These are phyloP conservation scores for Populus nigra DNA, from an alignment of 345 rosid species.

Conservation along the genomic window DNA sequence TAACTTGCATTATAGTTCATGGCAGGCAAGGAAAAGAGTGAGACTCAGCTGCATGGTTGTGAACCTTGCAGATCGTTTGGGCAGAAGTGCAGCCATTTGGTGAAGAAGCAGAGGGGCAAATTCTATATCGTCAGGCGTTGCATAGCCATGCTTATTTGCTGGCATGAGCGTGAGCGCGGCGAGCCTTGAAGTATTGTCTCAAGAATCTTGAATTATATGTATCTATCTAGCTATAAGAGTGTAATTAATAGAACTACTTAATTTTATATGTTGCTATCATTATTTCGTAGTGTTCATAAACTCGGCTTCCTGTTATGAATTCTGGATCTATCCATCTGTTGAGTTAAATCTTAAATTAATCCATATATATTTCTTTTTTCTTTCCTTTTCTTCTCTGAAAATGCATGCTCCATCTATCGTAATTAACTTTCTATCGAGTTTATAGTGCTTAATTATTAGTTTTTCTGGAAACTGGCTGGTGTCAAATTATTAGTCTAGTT, in stretches of 20 bases:
- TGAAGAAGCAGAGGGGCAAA: slow-evolving; percentile 72
- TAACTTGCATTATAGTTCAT: background rate
- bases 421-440: too few species aligned
- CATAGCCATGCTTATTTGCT: slow-evolving; percentile 71
- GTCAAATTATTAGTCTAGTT: too few species aligned
- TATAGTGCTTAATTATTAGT: too few species aligned
- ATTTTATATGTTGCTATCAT: too few species aligned
- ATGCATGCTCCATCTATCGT: background rate
- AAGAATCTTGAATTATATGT: background rate
- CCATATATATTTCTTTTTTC: too few species aligned
- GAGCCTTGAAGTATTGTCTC: background rate
- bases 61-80: slow-evolving; percentile 57
- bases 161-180: slow-evolving; percentile 44
- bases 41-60: slow-evolving; percentile 25
- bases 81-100: slow-evolving; percentile 68
- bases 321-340: background rate
- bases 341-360: background rate
- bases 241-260: slow-evolving; percentile 15
- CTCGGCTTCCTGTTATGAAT: too few species aligned
- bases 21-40: slow-evolving; percentile 27
- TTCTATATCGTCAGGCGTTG: slow-evolving; percentile 83
- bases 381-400: background rate
- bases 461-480: too few species aligned
- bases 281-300: too few species aligned
- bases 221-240: background rate